These are phyloP conservation scores for Globisporangium recalcitrans DNA, from an alignment of 352 stramenopile genomes.

Conservation along the genomic window DNA sequence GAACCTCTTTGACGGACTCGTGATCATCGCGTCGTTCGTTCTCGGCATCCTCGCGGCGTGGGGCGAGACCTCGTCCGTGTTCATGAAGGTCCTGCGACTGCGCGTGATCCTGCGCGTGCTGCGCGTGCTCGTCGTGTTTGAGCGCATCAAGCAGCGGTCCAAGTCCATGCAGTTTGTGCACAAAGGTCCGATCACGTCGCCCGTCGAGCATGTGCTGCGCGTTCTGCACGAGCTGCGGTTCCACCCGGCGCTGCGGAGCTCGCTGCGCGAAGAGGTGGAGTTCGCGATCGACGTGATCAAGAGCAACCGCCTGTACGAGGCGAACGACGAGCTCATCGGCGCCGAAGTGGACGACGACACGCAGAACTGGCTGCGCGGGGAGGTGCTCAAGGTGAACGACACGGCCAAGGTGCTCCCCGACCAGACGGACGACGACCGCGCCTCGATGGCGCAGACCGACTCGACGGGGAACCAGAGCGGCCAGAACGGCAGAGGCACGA, in stretches of 20 bases:
- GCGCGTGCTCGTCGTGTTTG: constrained; percentile 82
- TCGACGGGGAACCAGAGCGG: not conserved
- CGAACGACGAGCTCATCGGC: constrained; percentile 60
- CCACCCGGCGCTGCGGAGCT: constrained; percentile 57
- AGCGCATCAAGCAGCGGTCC: constrained; percentile 78
- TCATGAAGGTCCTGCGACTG: constrained; percentile 70
- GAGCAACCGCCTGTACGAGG: constrained; percentile 82
- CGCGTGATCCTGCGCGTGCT: constrained; percentile 76
- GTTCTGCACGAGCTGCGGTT: constrained; percentile 74
- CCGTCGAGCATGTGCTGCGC: constrained; percentile 72
- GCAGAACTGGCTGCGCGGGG: constrained; percentile 78
- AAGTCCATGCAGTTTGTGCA: constrained; percentile 71
- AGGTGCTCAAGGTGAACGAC: constrained; percentile 68
- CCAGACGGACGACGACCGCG: constrained; percentile 26
- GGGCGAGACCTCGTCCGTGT: constrained; percentile 43
- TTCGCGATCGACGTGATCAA: constrained; percentile 85
- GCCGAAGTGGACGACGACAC: constrained; percentile 77
- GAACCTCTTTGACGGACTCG: constrained; percentile 76
- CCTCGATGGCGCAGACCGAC: not conserved
- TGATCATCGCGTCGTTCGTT: constrained; percentile 77
- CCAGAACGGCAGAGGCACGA: constrained; percentile 11
- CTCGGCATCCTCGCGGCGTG: constrained; percentile 60
- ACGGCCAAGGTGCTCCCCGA: constrained; percentile 59
- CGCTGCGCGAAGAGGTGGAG: constrained; percentile 56
- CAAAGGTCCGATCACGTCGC: constrained; percentile 65